A percentile compares a stretch with the other conserved stretches of the same genome.
Conservation (phyloP, 2,329 filamentous ascomycete genomes). For the Calonectria pauciramosa region DNA sequence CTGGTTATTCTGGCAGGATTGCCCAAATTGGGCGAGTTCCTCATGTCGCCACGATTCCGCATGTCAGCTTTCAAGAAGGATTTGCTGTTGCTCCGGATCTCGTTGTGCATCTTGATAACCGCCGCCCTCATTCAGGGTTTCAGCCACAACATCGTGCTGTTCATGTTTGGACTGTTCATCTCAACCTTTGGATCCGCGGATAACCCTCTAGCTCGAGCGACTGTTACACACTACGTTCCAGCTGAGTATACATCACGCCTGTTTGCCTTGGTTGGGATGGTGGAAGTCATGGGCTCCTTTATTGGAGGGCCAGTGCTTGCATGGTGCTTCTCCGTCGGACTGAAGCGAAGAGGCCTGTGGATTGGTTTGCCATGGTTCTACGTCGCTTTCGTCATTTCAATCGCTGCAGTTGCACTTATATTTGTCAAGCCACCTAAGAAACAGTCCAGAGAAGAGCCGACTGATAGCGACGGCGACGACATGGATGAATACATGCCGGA, state of each 20-base stretch:
- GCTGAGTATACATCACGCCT: conserved; percentile 55
- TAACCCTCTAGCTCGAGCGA: conserved; percentile 55
- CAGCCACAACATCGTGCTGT: conserved; percentile 50
- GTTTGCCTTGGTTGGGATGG: conserved; percentile 57
- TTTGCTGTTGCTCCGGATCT: conserved; percentile 51
- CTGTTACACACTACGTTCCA: conserved; percentile 55
- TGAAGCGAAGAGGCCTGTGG: conserved; percentile 52
- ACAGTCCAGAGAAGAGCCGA: conserved; percentile 24
- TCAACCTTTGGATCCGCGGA: conserved; percentile 55
- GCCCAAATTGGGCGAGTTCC: conserved; percentile 50
- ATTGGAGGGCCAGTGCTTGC: conserved; percentile 57
- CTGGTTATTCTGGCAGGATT: conserved; percentile 53
- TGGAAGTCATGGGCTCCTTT: conserved; percentile 55
- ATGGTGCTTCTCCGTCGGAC: conserved; percentile 53
- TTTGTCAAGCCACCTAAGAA: conserved; percentile 52
- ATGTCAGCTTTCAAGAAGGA: conserved; percentile 55
- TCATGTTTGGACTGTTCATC: conserved; percentile 55
- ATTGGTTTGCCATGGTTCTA: conserved; percentile 59
- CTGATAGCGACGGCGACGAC: conserved; percentile 35
- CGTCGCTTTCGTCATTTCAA: conserved; percentile 46
- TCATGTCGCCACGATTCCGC: conserved; percentile 51
- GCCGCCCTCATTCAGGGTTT: conserved; percentile 52
- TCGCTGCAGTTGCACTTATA: conserved; percentile 47
- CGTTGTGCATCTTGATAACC: conserved; percentile 50
- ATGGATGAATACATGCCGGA: conserved; percentile 41